A percentile compares a stretch with the other conserved stretches of the same genome.
phyloP scores from a whole-genome alignment of 331 rosid genomes.

The Acacia pycnantha region DNA sequence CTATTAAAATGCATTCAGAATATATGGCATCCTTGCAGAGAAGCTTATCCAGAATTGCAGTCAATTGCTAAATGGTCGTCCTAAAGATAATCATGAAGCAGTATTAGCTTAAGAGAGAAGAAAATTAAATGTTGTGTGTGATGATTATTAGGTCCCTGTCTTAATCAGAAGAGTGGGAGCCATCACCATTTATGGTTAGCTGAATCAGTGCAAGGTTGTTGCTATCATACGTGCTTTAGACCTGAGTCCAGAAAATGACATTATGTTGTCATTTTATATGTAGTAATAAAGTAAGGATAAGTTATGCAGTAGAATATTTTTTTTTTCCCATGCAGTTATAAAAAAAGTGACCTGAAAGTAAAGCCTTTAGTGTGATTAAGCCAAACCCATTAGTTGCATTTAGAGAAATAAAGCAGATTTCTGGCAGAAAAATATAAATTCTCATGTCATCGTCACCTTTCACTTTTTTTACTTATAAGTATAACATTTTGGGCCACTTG shows the following conservation, averaged over 20 bases:
- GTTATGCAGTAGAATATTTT: background rate
- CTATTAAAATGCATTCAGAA: background rate
- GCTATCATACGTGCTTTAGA: background rate
- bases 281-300: constrained; percentile 2
- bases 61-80: background rate
- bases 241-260: constrained; percentile 6
- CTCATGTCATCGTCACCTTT: too few species aligned
- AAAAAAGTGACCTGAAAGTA: background rate
- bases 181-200: background rate
- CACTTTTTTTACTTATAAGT: too few species aligned
- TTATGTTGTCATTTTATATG: background rate
- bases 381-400: background rate
- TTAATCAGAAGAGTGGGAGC: background rate
- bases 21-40: background rate
- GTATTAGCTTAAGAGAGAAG: background rate
- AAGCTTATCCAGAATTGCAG: background rate
- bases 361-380: background rate
- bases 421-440: background rate
- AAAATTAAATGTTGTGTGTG: background rate
- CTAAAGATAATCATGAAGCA: background rate
- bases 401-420: background rate
- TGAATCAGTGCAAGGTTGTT: background rate
- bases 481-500: too few species aligned
- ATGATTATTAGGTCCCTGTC: constrained; percentile 11
- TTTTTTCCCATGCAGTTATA: background rate